Evolutionary conservation across 108 stramenopile genomes (phyloP).

Genomic region (Stephanodiscus minutulus): DNA sequence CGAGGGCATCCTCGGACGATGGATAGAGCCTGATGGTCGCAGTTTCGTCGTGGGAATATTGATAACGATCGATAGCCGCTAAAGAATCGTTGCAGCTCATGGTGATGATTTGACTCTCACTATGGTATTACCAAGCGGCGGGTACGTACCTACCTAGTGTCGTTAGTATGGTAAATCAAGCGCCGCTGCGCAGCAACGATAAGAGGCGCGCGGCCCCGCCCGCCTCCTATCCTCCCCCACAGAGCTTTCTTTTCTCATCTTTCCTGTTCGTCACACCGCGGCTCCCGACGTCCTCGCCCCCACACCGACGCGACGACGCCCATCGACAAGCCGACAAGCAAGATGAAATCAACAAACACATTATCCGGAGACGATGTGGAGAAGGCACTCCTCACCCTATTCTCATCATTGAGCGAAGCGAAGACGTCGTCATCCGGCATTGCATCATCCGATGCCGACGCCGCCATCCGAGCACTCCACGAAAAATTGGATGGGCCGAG

Average conservation of each 20-base stretch:
- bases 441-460: slow-evolving; percentile 5
- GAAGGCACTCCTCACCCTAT: slow-evolving; percentile 8
- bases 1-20: slow-evolving; percentile 1
- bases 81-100: slow-evolving; percentile 10
- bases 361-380: background rate
- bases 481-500: slow-evolving; percentile 32
- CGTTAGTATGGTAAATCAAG: too few species aligned
- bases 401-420: slow-evolving; percentile 4
- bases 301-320: too few species aligned
- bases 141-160: too few species aligned
- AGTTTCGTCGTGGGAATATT: slow-evolving; percentile 37
- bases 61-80: slow-evolving; percentile 3
- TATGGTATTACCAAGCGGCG: too few species aligned
- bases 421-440: background rate
- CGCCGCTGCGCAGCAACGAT: too few species aligned
- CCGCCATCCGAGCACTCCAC: slow-evolving; percentile 17
- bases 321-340: too few species aligned
- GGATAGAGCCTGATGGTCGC: slow-evolving; percentile 32
- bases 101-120: too few species aligned
- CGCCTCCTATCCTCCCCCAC: too few species aligned
- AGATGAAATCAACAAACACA: background rate
- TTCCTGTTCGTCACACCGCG: too few species aligned
- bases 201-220: too few species aligned
- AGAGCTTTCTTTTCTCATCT: too few species aligned
- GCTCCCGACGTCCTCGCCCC: too few species aligned